Percentiles rank a stretch among this genome's conserved stretches.
phyloP scores from a whole-genome alignment of 371 early-diverging fungal species.

The Phascolomyces articulosus region DNA sequence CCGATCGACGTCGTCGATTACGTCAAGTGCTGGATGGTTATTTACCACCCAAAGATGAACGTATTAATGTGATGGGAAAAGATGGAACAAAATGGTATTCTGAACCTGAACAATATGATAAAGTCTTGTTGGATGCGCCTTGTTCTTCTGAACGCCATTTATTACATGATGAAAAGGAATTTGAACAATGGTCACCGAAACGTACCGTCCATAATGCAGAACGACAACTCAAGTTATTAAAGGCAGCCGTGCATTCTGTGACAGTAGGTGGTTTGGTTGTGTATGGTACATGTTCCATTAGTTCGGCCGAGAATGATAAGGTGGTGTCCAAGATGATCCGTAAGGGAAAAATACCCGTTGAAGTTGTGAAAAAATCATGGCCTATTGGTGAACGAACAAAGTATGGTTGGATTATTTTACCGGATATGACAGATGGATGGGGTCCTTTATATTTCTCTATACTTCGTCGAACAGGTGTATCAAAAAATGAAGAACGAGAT shows the following conservation, averaged over 20 bases:
- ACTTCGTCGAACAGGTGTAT: slow-evolving; percentile 40
- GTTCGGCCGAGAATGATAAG: slow-evolving; percentile 71
- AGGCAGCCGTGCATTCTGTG: slow-evolving; percentile 62
- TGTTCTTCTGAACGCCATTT: slow-evolving; percentile 78
- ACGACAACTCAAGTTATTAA: slow-evolving; percentile 60
- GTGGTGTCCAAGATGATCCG: slow-evolving; percentile 57
- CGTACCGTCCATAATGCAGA: slow-evolving; percentile 56
- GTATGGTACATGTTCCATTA: slow-evolving; percentile 78
- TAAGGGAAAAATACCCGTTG: slow-evolving; percentile 44
- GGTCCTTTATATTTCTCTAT: slow-evolving; percentile 64
- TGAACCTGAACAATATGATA: slow-evolving; percentile 57
- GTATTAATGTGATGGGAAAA: slow-evolving; percentile 54
- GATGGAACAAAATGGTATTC: slow-evolving; percentile 57
- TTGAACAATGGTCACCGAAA: slow-evolving; percentile 55
- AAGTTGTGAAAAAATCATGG: slow-evolving; percentile 41
- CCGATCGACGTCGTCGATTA: slow-evolving; percentile 57
- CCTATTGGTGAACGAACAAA: slow-evolving; percentile 61
- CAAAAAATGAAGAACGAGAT: slow-evolving; percentile 25
- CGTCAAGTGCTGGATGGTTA: slow-evolving; percentile 62
- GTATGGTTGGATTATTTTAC: slow-evolving; percentile 63
- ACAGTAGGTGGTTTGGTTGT: slow-evolving; percentile 65
- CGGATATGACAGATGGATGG: slow-evolving; percentile 58
- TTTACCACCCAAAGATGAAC: slow-evolving; percentile 47
- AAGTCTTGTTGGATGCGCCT: slow-evolving; percentile 79
- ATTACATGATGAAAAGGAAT: slow-evolving; percentile 55